phyloP scores from a whole-genome alignment of 305 asterid genomes.

The Fraxinus ornus region DNA sequence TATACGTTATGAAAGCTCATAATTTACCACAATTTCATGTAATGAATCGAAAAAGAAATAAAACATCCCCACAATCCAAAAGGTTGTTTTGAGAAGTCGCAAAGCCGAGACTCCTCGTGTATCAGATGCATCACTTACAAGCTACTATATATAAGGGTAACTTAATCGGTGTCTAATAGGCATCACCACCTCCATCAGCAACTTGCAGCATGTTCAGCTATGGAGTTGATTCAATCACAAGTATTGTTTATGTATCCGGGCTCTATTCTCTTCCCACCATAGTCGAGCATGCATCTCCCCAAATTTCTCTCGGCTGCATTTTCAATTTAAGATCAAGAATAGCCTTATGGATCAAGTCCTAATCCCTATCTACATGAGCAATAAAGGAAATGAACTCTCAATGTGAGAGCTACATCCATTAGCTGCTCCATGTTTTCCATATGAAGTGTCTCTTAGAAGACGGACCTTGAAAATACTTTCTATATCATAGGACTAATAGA shows the following conservation, averaged over 20 bases:
- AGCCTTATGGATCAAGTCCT: neutral
- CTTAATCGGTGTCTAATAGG: neutral
- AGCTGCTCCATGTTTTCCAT: neutral
- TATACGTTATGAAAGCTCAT: conserved; percentile 9
- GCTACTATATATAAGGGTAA: neutral
- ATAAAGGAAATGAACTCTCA: neutral
- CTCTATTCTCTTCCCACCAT: conserved; percentile 96
- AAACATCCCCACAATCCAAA: neutral
- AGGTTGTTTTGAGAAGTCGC: conserved; percentile 23
- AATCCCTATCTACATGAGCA: neutral
- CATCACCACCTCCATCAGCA: neutral
- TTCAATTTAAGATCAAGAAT: neutral
- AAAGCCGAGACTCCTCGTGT: conserved; percentile 22
- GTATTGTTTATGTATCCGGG: conserved; percentile 77
- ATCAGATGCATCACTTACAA: neutral
- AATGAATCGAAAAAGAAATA: neutral
- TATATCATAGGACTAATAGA: no score
- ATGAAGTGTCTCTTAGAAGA: neutral
- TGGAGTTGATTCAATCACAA: conserved; percentile 36
- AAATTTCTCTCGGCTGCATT: conserved; percentile 80
- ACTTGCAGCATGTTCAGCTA: neutral
- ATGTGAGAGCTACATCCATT: neutral
- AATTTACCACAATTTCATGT: conserved; percentile 27
- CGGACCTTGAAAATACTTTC: no score
- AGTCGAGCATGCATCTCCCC: conserved; percentile 82